These are phyloP conservation scores for Serendipita sp. DNA, from an alignment of 768 basidiomycete genomes.

Conservation along the genomic window DNA sequence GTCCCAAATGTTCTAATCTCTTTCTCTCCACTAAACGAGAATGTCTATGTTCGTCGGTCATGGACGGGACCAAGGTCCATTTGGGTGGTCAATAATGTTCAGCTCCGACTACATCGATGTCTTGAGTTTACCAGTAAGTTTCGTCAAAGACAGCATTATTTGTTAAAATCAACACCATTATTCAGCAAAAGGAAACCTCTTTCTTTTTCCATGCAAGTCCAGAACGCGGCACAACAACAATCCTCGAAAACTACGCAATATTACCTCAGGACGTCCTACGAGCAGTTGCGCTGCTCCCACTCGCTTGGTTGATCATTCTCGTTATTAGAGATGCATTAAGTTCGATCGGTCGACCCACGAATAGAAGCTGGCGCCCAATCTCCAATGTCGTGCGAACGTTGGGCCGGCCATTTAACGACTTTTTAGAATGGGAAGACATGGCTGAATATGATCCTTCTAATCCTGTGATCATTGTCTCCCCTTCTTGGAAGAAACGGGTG, in stretches of 20 bases:
- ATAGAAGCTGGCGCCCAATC: not conserved
- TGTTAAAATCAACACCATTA: too few relatives aligned
- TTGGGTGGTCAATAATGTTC: too few relatives aligned
- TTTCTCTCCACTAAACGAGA: not conserved
- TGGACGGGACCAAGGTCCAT: too few relatives aligned
- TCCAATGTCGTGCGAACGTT: not conserved
- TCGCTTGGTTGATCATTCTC: not conserved
- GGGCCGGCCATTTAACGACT: conserved; percentile 9
- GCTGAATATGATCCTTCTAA: conserved; percentile 7
- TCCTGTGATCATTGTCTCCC: not conserved
- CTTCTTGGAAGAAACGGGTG: conserved; percentile 8
- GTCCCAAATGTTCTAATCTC: not conserved
- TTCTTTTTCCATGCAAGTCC: too few relatives aligned
- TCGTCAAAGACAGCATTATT: too few relatives aligned
- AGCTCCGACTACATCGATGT: too few relatives aligned
- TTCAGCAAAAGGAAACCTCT: too few relatives aligned
- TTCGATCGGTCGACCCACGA: not conserved
- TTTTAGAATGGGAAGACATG: conserved; percentile 10
- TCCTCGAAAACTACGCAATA: too few relatives aligned
- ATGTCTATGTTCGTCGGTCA: not conserved
- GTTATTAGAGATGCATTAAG: conserved; percentile 1
- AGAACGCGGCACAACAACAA: too few relatives aligned
- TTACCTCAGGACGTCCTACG: too few relatives aligned
- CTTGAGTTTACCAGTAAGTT: too few relatives aligned
- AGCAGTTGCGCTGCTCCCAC: too few relatives aligned